A percentile compares a stretch with the other conserved stretches of the same genome.
Conservation (phyloP, 2,329 filamentous ascomycete genomes). For the Fonsecaea erecta region DNA sequence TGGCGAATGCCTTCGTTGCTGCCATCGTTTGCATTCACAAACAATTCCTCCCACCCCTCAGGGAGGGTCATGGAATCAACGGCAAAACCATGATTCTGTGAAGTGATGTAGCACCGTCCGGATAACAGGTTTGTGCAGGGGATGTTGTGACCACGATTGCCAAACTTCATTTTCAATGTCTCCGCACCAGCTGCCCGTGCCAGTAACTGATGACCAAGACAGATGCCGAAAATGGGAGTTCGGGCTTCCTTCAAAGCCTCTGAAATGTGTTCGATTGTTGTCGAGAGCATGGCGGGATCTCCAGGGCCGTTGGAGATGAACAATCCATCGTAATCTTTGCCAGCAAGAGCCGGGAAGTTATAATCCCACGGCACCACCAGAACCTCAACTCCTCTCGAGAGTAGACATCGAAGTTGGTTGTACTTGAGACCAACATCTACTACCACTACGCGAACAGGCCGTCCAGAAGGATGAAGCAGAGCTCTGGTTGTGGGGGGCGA, state of each 20-base stretch:
- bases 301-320: slow-evolving; percentile 98
- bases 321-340: slow-evolving; percentile 88
- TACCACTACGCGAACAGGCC: slow-evolving; percentile 83
- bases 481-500: slow-evolving; percentile 71
- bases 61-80: slow-evolving; percentile 80
- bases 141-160: slow-evolving; percentile 98
- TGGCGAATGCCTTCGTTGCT: slow-evolving; percentile 98
- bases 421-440: slow-evolving; percentile 98
- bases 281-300: slow-evolving; percentile 83
- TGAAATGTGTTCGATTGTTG: slow-evolving; percentile 78
- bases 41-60: slow-evolving; percentile 86
- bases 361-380: slow-evolving; percentile 96
- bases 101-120: slow-evolving; percentile 97
- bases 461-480: slow-evolving; percentile 85
- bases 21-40: slow-evolving; percentile 96
- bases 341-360: slow-evolving; percentile 76
- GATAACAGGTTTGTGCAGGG: slow-evolving; percentile 95
- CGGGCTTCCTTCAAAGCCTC: slow-evolving; percentile 76
- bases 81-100: slow-evolving; percentile 96
- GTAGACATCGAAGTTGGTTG: slow-evolving; percentile 93
- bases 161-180: slow-evolving; percentile 98
- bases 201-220: slow-evolving; percentile 90
- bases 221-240: slow-evolving; percentile 94
- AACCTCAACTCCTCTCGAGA: slow-evolving; percentile 89
- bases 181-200: slow-evolving; percentile 83